These are phyloP conservation scores for Scutellaria barbata DNA, from an alignment of 257 asterid genomes.

Conservation along the genomic window DNA sequence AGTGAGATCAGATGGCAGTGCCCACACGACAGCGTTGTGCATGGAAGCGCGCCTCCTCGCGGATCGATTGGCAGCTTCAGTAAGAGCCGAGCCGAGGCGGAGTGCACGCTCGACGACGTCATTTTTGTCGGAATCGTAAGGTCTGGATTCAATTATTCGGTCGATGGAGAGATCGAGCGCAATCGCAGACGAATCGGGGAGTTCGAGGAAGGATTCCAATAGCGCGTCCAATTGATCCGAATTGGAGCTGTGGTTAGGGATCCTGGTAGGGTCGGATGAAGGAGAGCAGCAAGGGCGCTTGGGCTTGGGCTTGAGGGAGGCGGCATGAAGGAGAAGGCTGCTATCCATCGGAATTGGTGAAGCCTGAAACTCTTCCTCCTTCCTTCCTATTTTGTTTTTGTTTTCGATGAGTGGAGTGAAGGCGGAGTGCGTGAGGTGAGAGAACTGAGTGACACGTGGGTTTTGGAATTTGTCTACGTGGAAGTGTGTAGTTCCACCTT, in stretches of 20 bases:
- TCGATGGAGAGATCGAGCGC: constrained; percentile 66
- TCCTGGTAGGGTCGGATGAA: constrained; percentile 29
- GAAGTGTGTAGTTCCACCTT: background rate
- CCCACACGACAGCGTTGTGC: constrained; percentile 77
- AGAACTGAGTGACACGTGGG: constrained; percentile 49
- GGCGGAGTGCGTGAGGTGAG: constrained; percentile 25
- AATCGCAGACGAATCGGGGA: constrained; percentile 52
- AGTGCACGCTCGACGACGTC: constrained; percentile 68
- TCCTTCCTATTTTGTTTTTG: background rate
- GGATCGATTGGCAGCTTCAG: constrained; percentile 78
- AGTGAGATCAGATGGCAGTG: constrained; percentile 77
- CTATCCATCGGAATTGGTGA: constrained; percentile 56
- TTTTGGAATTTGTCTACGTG: constrained; percentile 29
- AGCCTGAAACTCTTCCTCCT: constrained; percentile 26
- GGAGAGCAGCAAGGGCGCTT: constrained; percentile 67
- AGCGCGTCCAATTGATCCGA: constrained; percentile 56
- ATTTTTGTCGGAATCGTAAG: constrained; percentile 52
- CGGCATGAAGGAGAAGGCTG: constrained; percentile 48
- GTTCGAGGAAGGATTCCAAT: constrained; percentile 59
- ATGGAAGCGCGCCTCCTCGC: constrained; percentile 62
- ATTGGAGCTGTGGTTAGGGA: constrained; percentile 26
- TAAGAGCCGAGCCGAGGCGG: constrained; percentile 65
- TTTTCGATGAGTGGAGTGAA: constrained; percentile 6
- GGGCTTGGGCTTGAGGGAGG: constrained; percentile 53
- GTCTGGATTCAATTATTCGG: constrained; percentile 58